phyloP scores from a whole-genome alignment of 2,329 filamentous ascomycete genomes.

The Escovopsis weberi region DNA sequence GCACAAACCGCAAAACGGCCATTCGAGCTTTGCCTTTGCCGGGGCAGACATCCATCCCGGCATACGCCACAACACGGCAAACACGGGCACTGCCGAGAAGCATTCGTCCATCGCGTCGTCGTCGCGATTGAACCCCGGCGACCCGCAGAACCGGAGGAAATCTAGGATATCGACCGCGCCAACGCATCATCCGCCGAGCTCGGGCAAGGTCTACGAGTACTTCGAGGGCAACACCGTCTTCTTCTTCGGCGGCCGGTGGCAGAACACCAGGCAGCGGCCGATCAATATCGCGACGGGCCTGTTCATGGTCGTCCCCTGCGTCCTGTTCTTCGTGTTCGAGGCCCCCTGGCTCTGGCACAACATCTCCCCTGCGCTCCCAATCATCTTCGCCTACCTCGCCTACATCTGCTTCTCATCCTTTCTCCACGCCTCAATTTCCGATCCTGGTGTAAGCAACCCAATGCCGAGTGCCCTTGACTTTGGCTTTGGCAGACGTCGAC shows the following conservation, averaged over 20 bases:
- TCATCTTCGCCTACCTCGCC: constrained; percentile 83
- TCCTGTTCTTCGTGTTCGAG: constrained; percentile 75
- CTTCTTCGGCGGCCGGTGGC: constrained; percentile 68
- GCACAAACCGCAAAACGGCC: constrained; percentile 34
- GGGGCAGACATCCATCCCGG: constrained; percentile 32
- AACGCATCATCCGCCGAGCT: constrained; percentile 18
- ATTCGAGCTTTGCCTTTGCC: constrained; percentile 57
- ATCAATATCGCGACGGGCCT: constrained; percentile 79
- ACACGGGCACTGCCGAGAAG: constrained; percentile 59
- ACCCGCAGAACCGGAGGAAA: constrained; percentile 16
- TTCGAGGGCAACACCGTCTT: constrained; percentile 91
- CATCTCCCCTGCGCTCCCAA: constrained; percentile 75
- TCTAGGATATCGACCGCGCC: constrained; percentile 18
- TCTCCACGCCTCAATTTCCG: constrained; percentile 77
- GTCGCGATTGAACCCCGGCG: constrained; percentile 43
- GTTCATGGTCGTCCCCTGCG: constrained; percentile 62
- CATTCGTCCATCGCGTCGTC: constrained; percentile 70
- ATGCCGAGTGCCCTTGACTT: neutral
- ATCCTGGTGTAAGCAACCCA: constrained; percentile 67
- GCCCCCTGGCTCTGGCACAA: constrained; percentile 77
- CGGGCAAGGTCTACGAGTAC: constrained; percentile 69
- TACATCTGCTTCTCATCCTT: constrained; percentile 89
- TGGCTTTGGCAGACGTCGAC: neutral
- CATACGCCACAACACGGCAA: constrained; percentile 29
- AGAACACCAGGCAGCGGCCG: constrained; percentile 76